Percentiles rank a stretch among this genome's conserved stretches.
Evolutionary conservation across 2,329 filamentous ascomycete genomes (phyloP).

Genomic region (Apiospora hydei): DNA sequence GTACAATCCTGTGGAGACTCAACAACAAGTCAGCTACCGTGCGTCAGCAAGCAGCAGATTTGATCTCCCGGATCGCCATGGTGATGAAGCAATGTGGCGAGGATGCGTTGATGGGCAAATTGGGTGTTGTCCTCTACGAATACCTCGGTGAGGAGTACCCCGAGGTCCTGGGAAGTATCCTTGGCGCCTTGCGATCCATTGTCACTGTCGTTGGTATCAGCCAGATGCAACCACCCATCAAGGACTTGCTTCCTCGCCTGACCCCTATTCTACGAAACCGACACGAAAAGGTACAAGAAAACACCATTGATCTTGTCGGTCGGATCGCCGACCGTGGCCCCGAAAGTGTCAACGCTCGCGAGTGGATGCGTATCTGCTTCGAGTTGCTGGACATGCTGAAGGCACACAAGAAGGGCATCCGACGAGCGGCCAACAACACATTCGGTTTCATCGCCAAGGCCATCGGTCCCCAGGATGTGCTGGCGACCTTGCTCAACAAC

Average conservation of each 20-base stretch:
- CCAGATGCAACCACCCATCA: conserved; percentile 98
- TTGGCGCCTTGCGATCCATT: conserved; percentile 93
- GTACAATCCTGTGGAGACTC: conserved; percentile 92
- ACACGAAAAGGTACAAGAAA: conserved; percentile 99
- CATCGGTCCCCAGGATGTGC: conserved; percentile 95
- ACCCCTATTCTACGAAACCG: conserved; percentile 98
- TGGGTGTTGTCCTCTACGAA: conserved; percentile 94
- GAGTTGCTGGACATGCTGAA: conserved; percentile 99
- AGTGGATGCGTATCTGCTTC: conserved; percentile 99
- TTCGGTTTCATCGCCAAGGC: conserved; percentile 99
- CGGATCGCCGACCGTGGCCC: conserved; percentile 97
- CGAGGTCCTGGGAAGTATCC: conserved; percentile 94
- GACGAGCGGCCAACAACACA: conserved; percentile 97
- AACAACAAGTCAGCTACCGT: conserved; percentile 99
- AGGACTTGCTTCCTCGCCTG: conserved; percentile 90
- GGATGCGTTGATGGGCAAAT: conserved; percentile 93
- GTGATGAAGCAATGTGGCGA: conserved; percentile 99
- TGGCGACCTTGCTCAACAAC: conserved; percentile 96
- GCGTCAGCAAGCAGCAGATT: conserved; percentile 93
- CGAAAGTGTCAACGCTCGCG: conserved; percentile 93
- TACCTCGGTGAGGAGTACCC: conserved; percentile 99
- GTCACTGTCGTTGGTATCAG: conserved; percentile 98
- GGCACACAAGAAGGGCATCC: conserved; percentile 99
- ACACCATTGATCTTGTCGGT: conserved; percentile 96
- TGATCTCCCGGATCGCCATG: conserved; percentile 96